A percentile compares a stretch with the other conserved stretches of the same genome.
These are phyloP conservation scores for Heliocybe sulcata DNA, from an alignment of 1,284 basidiomycete genomes.

Conservation along the genomic window DNA sequence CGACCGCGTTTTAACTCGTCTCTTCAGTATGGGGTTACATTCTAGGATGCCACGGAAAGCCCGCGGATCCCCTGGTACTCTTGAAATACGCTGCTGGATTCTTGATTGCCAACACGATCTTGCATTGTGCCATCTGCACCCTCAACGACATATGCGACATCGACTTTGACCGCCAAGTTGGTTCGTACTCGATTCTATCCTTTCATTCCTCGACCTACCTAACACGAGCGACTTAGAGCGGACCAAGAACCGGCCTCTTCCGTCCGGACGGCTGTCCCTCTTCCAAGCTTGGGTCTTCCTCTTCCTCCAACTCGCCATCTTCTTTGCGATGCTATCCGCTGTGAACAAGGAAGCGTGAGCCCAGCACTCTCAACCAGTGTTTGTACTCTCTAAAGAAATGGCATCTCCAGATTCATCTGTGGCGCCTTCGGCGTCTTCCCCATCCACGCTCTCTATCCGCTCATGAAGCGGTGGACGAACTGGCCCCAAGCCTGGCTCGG, in stretches of 20 bases:
- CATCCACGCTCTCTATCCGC: constrained; percentile 31
- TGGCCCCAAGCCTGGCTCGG: constrained; percentile 80
- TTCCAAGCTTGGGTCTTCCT: constrained; percentile 31
- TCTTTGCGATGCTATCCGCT: constrained; percentile 28
- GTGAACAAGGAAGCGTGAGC: neutral
- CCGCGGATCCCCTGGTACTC: constrained; percentile 5
- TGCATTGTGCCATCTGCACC: constrained; percentile 31
- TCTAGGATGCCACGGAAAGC: constrained; percentile 29
- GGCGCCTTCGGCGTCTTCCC: neutral
- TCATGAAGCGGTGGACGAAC: constrained; percentile 51
- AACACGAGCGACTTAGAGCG: constrained; percentile 24
- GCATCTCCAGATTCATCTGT: neutral
- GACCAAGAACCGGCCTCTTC: constrained; percentile 37
- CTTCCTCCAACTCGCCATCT: constrained; percentile 33
- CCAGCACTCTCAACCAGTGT: neutral
- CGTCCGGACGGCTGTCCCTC: constrained; percentile 40
- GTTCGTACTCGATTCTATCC: constrained; percentile 20
- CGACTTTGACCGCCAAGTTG: constrained; percentile 42
- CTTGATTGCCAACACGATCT: constrained; percentile 10
- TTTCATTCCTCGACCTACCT: neutral
- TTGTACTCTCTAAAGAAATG: neutral
- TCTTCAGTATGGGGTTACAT: constrained; percentile 37
- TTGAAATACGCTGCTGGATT: constrained; percentile 10
- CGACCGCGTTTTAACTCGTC: neutral
- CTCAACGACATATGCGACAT: constrained; percentile 49